Base-by-base conservation (phyloP, 2,329 filamentous ascomycete genomes). In the Claviceps arundinis region DNA sequence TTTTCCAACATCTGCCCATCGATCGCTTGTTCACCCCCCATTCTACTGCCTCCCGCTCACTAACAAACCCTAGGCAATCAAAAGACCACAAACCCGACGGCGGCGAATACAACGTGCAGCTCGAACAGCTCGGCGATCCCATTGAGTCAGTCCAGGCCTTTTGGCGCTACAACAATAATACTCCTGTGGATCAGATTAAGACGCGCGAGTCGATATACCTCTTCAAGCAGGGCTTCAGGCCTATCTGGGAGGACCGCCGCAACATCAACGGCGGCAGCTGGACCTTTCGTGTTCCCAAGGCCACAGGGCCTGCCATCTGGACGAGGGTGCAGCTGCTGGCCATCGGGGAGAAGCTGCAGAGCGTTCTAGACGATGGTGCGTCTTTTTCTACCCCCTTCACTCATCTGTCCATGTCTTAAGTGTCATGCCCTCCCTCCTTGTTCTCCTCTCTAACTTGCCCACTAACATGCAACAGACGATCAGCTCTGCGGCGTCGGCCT, bases 401-500 rank as follows among this genome's bases (percentile, higher is more conserved):
- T 16, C 24, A n/a, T 6, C 7, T 13, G 9, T 37, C 17, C n/a
- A 7, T 47, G 13, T 8, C 5, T 30, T 0, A 30, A 34, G 30
- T 34, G 30, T 34, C 30, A 34, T 34, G 9, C 30, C 30, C 3
- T 34, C 30, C 9, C 30, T 34, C 30, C 9, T 9, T 11, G 30
- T 34, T 34, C 30, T 41, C 13, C 40, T 30, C 19, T 45, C 42
- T 46, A 34, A 34, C 8, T 34, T 34, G 30, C 30, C 3, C 30
- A 34, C 30, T 34, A 34, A 34, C 48, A 45, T 19, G 24, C 38
- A 38, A 53, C 62, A 89, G 87, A 81, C 55, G 85, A 89, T 65
- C 89, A 95, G 65, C 85, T 97, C 60, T 93, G 90, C 65, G 91
- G 91, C 49, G 83, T 96, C 47, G 88, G 87, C 43, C 82, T 93